Evolutionary conservation across 2,329 filamentous ascomycete species (phyloP).

Genomic region (Leptographium procerum): DNA sequence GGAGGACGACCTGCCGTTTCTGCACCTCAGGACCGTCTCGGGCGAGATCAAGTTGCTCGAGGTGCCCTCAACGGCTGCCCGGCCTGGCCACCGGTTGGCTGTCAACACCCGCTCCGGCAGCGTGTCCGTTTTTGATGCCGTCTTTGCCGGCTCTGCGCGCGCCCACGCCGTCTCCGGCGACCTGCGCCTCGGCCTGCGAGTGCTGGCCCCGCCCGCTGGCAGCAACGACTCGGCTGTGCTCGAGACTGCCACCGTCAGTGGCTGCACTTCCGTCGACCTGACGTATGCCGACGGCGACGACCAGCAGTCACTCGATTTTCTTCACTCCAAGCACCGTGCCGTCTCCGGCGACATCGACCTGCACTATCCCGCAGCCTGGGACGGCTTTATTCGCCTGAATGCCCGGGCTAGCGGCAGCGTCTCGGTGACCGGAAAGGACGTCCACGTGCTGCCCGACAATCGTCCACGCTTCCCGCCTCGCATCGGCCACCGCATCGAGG

Average conservation of each 20-base stretch:
- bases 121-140: conserved; percentile 25
- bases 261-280: conserved; percentile 25
- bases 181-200: conserved; percentile 28
- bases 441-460: conserved; percentile 24
- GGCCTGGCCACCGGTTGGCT: conserved; percentile 38
- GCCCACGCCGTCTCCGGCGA: conserved; percentile 30
- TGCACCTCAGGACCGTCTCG: conserved; percentile 31
- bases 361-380: conserved; percentile 37
- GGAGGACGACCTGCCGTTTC: conserved; percentile 25
- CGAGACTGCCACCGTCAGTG: conserved; percentile 32
- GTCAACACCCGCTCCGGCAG: conserved; percentile 32
- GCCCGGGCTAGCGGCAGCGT: conserved; percentile 28
- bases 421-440: conserved; percentile 28
- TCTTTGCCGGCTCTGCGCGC: conserved; percentile 24
- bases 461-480: conserved; percentile 7
- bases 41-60: conserved; percentile 27
- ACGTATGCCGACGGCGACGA: conserved; percentile 26
- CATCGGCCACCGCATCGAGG: conserved; percentile 1
- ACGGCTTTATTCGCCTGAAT: conserved; percentile 29
- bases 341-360: conserved; percentile 32
- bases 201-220: conserved; percentile 24
- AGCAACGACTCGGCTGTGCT: conserved; percentile 14
- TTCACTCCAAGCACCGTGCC: conserved; percentile 31
- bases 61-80: conserved; percentile 1
- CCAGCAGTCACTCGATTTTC: conserved; percentile 17